Base-by-base conservation (phyloP, 2,329 filamentous ascomycete species). In the Paracoccidioides brasiliensis region DNA sequence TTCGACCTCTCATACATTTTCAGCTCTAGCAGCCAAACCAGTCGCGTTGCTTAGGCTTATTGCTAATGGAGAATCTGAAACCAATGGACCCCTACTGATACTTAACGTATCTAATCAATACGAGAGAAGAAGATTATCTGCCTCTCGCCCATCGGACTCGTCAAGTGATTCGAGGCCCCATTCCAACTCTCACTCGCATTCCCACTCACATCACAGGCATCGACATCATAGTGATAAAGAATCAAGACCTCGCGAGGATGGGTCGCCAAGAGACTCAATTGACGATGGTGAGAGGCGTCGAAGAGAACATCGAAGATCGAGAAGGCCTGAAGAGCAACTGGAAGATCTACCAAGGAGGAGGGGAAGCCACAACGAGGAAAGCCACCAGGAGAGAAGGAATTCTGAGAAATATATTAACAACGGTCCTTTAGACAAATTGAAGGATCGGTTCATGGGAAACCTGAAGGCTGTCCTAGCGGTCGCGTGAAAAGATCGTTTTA, bases 31-130 rank as follows among this genome's bases (percentile, higher is more conserved):
- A 52, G 60, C 53, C 53, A 65, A 59, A 44, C 58, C 59, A 4
- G 55, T 59, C 48, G 55, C 56, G 4, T 48, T 72, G 68, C 54
- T 61, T 14, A 65, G 60, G 45, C 58, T 54, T 33, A 68, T 73
- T 62, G 67, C 66, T 14, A 66, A 66, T 14, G 73, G 69, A n/a
- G 65, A 71, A 44, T 72, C 71, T 4, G 68, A 73, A 52, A 71
- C 67, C 15, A 67, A 68, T 35, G 67, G 65, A 0, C 70, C 67
- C n/a, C 62, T 72, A 14, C 62, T 74, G 40, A 69, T 65, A 53
- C 59, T 74, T 15, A 72, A 72, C 54, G 63, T 64, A 44, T 56
- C 60, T 54, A 69, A 68, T 5, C 52, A 54, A 15, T 38, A 45
- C 57, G 15, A 56, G 55, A 45, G 43, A 42, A 44, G 50, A 42